Conservation (phyloP, 2,329 filamentous ascomycete genomes). For the Talaromyces sp. region DNA sequence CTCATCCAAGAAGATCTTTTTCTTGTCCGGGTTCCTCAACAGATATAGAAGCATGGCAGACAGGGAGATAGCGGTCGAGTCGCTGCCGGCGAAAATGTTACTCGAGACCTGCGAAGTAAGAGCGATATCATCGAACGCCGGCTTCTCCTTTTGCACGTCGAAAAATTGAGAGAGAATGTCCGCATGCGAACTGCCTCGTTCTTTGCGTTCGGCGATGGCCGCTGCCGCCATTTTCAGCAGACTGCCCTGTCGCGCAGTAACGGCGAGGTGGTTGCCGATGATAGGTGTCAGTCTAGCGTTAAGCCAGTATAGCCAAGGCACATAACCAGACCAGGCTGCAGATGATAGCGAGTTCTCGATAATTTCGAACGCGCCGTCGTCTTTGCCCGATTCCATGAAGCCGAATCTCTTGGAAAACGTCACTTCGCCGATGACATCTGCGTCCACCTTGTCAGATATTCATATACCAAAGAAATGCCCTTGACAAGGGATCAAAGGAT, state of each 20-base stretch:
- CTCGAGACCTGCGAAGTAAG: conserved; percentile 32
- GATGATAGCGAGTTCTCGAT: conserved; percentile 29
- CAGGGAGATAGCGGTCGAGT: conserved; percentile 40
- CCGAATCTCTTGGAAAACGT: conserved; percentile 34
- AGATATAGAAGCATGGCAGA: conserved; percentile 35
- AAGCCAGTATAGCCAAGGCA: conserved; percentile 30
- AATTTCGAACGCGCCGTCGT: conserved; percentile 28
- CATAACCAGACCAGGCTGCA: conserved; percentile 34
- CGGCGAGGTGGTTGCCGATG: conserved; percentile 32
- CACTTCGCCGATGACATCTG: conserved; percentile 39
- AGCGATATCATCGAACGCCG: conserved; percentile 31
- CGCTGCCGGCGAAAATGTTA: conserved; percentile 39
- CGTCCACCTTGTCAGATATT: conserved; percentile 13
- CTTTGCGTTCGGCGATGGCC: conserved; percentile 19
- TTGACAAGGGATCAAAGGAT: not conserved
- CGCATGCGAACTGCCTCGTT: conserved; percentile 26
- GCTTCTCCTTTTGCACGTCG: conserved; percentile 30
- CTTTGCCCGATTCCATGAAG: conserved; percentile 28
- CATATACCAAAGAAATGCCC: not conserved
- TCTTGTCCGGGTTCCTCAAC: conserved; percentile 25
- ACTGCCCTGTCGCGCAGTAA: conserved; percentile 28
- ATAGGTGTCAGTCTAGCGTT: conserved; percentile 30
- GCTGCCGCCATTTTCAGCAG: conserved; percentile 21
- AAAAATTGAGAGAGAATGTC: conserved; percentile 37
- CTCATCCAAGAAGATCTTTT: conserved; percentile 28